A percentile compares a stretch with the other conserved stretches of the same genome.
Evolutionary conservation across 371 early-diverging fungal genomes (phyloP).

Genomic region (Mortierella sp.): DNA sequence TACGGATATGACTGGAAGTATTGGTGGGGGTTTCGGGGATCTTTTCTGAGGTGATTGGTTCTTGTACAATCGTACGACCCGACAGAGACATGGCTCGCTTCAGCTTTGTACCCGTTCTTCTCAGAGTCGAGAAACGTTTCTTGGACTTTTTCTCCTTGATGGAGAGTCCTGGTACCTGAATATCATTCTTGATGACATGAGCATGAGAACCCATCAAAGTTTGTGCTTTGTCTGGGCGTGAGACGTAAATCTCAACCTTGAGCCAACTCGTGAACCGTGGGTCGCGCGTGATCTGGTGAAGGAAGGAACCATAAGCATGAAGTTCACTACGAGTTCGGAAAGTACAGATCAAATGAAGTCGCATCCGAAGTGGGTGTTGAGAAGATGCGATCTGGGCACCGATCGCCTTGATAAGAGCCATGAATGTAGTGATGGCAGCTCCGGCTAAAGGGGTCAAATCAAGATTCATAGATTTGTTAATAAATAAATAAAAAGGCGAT

Average conservation of each 20-base stretch:
- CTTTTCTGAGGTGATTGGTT: not conserved
- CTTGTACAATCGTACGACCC: slow-evolving; percentile 2
- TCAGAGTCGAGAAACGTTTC: not conserved
- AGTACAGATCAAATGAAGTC: slow-evolving; percentile 8
- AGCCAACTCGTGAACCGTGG: slow-evolving; percentile 11
- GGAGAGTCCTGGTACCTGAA: not conserved
- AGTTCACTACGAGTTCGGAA: slow-evolving; percentile 8
- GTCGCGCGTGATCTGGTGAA: slow-evolving; percentile 8
- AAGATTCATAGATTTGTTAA: not conserved
- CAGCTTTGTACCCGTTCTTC: not conserved
- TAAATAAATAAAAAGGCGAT: too few relatives aligned
- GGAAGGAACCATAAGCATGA: slow-evolving; percentile 14
- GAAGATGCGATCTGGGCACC: slow-evolving; percentile 9
- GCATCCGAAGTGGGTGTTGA: slow-evolving; percentile 1
- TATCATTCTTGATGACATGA: not conserved
- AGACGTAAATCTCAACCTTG: slow-evolving; percentile 4
- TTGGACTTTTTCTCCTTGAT: not conserved
- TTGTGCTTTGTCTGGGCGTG: slow-evolving; percentile 1
- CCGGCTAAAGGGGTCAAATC: not conserved
- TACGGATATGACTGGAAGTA: slow-evolving; percentile 4
- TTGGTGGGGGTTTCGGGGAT: slow-evolving; percentile 9
- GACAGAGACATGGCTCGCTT: not conserved
- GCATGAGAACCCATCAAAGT: slow-evolving; percentile 4
- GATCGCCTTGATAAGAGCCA: slow-evolving; percentile 10
- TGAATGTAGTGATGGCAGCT: slow-evolving; percentile 10